Percentiles rank a stretch among this genome's conserved stretches.
phyloP scores from a whole-genome alignment of 805 yeast genomes.

The Cephaloascus albidus region DNA sequence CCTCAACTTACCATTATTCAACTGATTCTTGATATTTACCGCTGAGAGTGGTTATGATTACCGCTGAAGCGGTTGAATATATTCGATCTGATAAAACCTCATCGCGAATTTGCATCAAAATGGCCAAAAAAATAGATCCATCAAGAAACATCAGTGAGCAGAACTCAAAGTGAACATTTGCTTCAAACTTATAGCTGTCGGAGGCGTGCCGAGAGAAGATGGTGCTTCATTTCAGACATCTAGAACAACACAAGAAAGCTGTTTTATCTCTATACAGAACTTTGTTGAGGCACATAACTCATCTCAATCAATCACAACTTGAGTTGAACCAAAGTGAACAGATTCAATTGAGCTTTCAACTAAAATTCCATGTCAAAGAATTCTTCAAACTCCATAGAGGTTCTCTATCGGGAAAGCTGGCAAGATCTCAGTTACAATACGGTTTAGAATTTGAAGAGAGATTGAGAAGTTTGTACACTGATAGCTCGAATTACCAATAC shows the following conservation, averaged over 20 bases:
- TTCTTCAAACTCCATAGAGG: not conserved
- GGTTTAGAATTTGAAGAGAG: not conserved
- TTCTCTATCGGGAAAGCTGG: not conserved
- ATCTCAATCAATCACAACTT: conserved; percentile 1
- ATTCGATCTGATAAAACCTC: no score
- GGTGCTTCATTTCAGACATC: conserved; percentile 18
- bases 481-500: conserved; percentile 3
- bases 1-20: no score
- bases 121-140: no score
- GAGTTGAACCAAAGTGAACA: not conserved
- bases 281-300: conserved; percentile 13
- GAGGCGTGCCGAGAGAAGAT: no score
- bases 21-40: no score
- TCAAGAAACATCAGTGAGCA: no score
- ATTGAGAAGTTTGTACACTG: conserved; percentile 2
- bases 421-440: not conserved
- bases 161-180: no score
- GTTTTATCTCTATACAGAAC: conserved; percentile 17
- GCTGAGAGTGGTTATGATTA: no score
- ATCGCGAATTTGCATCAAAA: no score
- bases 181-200: no score
- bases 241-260: conserved; percentile 14
- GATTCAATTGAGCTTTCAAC: conserved; percentile 1
- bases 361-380: not conserved
- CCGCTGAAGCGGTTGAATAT: no score